These are phyloP conservation scores for Aspergillus aculeatinus DNA, from an alignment of 2,329 filamentous ascomycete genomes.

Conservation along the genomic window DNA sequence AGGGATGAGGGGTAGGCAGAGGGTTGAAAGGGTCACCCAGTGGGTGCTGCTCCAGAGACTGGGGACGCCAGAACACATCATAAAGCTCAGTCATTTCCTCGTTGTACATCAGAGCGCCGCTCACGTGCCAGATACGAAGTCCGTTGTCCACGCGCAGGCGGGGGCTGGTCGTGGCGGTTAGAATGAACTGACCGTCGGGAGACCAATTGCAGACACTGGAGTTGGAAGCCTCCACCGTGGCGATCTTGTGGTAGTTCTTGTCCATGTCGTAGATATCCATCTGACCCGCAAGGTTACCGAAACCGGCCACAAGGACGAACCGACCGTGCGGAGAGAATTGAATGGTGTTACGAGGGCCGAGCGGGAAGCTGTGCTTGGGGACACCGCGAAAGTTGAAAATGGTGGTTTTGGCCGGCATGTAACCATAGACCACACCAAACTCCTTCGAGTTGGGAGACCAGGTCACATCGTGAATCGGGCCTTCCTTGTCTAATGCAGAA, in stretches of 20 bases:
- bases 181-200: constrained; percentile 88
- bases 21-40: constrained; percentile 70
- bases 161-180: constrained; percentile 97
- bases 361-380: constrained; percentile 78
- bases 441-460: constrained; percentile 98
- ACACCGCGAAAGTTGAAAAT: constrained; percentile 92
- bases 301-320: constrained; percentile 90
- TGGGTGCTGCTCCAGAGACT: constrained; percentile 60
- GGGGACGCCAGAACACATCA: constrained; percentile 83
- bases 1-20: constrained; percentile 75
- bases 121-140: constrained; percentile 90
- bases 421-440: constrained; percentile 96
- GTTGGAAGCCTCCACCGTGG: constrained; percentile 92
- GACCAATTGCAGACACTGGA: constrained; percentile 97
- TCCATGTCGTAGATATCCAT: constrained; percentile 97
- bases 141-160: constrained; percentile 95
- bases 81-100: constrained; percentile 95
- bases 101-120: constrained; percentile 87
- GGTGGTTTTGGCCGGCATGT: constrained; percentile 98
- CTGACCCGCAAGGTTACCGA: constrained; percentile 94
- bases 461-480: constrained; percentile 95
- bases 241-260: constrained; percentile 88
- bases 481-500: constrained; percentile 77
- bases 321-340: constrained; percentile 90
- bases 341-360: constrained; percentile 90